Percentiles rank a stretch among this genome's conserved stretches.
phyloP scores from a whole-genome alignment of 108 stramenopile species.

The Bacterosira constricta region DNA sequence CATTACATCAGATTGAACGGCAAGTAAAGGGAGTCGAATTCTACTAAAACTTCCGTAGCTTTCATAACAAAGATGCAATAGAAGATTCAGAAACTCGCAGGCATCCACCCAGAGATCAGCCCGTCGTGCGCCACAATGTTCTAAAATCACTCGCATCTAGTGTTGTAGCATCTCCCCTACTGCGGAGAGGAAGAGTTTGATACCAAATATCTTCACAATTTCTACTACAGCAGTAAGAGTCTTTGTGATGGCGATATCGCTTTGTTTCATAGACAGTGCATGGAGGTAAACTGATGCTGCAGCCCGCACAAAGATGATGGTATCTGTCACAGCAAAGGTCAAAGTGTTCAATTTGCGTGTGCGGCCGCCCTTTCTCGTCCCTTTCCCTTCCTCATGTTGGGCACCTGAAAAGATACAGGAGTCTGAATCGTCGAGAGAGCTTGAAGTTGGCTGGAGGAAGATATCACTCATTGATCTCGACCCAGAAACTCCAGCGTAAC shows the following conservation, averaged over 20 bases:
- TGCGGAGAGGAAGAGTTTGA: constrained; percentile 82
- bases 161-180: constrained; percentile 89
- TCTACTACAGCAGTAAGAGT: constrained; percentile 77
- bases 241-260: constrained; percentile 72
- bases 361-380: constrained; percentile 6
- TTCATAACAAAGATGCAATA: constrained; percentile 88
- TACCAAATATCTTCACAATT: constrained; percentile 86
- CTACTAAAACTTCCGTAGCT: constrained; percentile 82
- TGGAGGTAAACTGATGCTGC: constrained; percentile 86
- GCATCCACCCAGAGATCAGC: constrained; percentile 82
- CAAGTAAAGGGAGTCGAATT: constrained; percentile 77
- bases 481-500: constrained; percentile 21
- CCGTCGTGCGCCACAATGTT: constrained; percentile 85
- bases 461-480: constrained; percentile 32
- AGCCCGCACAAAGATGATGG: constrained; percentile 81
- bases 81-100: constrained; percentile 81
- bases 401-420: neutral
- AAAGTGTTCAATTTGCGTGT: constrained; percentile 24
- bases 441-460: constrained; percentile 23
- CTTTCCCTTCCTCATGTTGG: constrained; percentile 19
- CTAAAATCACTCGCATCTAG: constrained; percentile 87
- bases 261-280: constrained; percentile 66
- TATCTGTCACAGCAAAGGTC: constrained; percentile 63
- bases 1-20: constrained; percentile 89
- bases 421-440: constrained; percentile 16